phyloP scores from a whole-genome alignment of 331 rosid genomes.

The Spiraea crenata region DNA sequence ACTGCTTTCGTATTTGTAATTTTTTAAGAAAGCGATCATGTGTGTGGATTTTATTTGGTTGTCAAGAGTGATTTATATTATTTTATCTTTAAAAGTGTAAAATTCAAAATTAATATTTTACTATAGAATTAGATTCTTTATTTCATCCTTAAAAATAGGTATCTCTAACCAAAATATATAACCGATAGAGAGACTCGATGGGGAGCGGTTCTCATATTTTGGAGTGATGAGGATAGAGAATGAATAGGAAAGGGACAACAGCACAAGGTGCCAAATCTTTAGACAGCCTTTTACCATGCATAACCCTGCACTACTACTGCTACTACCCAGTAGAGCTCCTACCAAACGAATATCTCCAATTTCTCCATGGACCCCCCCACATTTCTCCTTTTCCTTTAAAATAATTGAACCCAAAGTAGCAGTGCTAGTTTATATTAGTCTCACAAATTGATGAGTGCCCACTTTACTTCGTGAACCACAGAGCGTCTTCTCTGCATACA shows the following conservation, averaged over 20 bases:
- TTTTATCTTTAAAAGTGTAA: too few species aligned
- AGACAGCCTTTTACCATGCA: conserved; percentile 28
- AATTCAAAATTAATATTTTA: too few species aligned
- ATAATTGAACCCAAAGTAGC: conserved; percentile 18
- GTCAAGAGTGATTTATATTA: too few species aligned
- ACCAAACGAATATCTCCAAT: conserved; percentile 50
- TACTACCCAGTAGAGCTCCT: conserved; percentile 16
- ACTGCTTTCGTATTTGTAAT: too few species aligned
- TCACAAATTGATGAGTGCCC: conserved; percentile 18
- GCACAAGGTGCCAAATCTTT: conserved; percentile 54
- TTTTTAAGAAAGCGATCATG: too few species aligned
- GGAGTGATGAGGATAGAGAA: conserved; percentile 25
- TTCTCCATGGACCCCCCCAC: conserved; percentile 25
- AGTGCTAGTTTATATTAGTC: not conserved
- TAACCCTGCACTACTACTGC: conserved; percentile 1
- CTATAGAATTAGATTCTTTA: too few species aligned
- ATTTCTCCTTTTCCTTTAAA: not conserved
- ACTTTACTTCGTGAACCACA: conserved; percentile 32
- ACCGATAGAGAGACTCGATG: not conserved
- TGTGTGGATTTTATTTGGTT: too few species aligned
- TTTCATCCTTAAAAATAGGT: too few species aligned
- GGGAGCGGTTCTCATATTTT: conserved; percentile 1
- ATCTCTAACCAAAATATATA: too few species aligned
- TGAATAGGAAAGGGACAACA: conserved; percentile 46
- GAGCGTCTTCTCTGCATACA: not conserved